A percentile compares a stretch with the other conserved stretches of the same genome.
Conservation (phyloP, 257 asterid species). For the Solanum piurae region DNA sequence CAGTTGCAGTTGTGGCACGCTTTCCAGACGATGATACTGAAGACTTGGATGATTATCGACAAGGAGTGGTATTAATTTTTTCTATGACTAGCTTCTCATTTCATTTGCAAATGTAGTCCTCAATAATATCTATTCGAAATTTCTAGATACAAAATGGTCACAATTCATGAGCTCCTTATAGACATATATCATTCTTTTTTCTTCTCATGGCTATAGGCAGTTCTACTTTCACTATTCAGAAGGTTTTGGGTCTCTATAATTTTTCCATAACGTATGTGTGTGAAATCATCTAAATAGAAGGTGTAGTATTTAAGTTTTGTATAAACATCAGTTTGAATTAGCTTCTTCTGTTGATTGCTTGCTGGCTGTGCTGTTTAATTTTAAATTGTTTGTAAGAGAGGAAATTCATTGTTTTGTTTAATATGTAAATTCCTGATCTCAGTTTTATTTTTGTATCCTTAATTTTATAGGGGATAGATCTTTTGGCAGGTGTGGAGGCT, state of each 20-base stretch:
- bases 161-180: background rate
- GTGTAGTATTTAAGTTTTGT: background rate
- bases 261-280: background rate
- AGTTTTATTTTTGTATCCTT: background rate
- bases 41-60: constrained; percentile 55
- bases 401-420: background rate
- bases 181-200: background rate
- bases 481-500: constrained; percentile 89
- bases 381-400: background rate
- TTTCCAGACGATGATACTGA: constrained; percentile 78
- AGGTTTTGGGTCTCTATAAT: background rate
- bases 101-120: background rate
- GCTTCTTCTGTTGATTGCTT: background rate
- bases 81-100: background rate
- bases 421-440: background rate
- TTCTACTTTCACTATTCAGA: background rate
- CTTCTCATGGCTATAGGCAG: background rate
- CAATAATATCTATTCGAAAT: background rate
- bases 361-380: background rate
- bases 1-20: constrained; percentile 82
- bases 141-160: background rate
- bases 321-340: background rate
- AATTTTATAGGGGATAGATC: constrained; percentile 59
- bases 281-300: background rate
- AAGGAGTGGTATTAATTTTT: constrained; percentile 45